phyloP scores from a whole-genome alignment of 768 basidiomycete species.

The Kwoniella heveanensis region DNA sequence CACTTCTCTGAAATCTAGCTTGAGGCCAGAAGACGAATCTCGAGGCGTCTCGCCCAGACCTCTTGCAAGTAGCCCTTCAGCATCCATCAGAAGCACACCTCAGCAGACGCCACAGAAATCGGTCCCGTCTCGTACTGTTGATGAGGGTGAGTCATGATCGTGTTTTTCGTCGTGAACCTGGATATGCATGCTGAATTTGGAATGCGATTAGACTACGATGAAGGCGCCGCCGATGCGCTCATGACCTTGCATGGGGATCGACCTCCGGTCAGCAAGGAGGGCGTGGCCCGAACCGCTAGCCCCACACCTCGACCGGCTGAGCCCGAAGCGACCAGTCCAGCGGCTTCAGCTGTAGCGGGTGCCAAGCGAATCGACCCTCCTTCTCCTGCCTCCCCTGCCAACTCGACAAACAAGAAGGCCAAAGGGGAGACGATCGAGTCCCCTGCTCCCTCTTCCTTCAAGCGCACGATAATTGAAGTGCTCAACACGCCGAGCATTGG shows the following conservation, averaged over 20 bases:
- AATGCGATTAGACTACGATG: constrained; percentile 71
- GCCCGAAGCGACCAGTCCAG: constrained; percentile 5
- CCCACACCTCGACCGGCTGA: constrained; percentile 9
- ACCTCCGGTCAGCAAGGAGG: constrained; percentile 19
- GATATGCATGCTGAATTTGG: constrained; percentile 14
- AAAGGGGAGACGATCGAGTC: constrained; percentile 14
- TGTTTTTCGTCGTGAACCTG: background rate
- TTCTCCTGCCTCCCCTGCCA: constrained; percentile 37
- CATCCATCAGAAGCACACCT: constrained; percentile 21
- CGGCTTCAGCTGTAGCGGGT: constrained; percentile 4
- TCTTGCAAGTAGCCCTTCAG: constrained; percentile 18
- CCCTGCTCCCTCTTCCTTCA: constrained; percentile 17
- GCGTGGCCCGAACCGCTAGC: constrained; percentile 7
- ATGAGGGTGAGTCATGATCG: constrained; percentile 62
- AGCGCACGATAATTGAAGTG: constrained; percentile 43
- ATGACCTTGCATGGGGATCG: constrained; percentile 66
- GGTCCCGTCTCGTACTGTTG: constrained; percentile 65
- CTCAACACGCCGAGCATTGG: constrained; percentile 40
- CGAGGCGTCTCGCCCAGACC: constrained; percentile 17
- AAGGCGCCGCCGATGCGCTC: constrained; percentile 81
- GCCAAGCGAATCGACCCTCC: constrained; percentile 39
- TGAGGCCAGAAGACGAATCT: constrained; percentile 23
- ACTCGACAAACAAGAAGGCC: constrained; percentile 23
- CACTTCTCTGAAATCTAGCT: constrained; percentile 23
- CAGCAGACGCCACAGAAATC: constrained; percentile 41